Evolutionary conservation across 306 rosid genomes (phyloP), one percentile per base, ranked within the genome.

Genomic region (Corylus avellana): DNA sequence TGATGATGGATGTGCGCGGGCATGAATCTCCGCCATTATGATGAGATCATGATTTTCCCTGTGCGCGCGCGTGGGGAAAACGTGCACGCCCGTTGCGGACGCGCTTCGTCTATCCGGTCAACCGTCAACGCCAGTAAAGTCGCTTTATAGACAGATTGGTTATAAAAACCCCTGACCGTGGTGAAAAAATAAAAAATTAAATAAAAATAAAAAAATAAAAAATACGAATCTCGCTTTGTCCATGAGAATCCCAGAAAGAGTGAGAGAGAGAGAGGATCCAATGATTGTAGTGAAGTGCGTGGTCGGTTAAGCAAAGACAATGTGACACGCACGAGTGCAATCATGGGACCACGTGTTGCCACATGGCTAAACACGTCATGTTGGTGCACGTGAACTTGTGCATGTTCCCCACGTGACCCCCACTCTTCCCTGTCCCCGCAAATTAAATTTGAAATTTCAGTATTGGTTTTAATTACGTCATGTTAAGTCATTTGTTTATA

Each of bases 301-400:
- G 93, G 89, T 85, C 70, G 81, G 82, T 72, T 64, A 22, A 55
- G 73, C 85, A 84, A 84, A 51, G 88, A 86, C 96, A 89, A 81
- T 44, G 83, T 64, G 84, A 86, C 89, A 85, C 91, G 85, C 96
- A 91, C 96, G 91, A 84, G 91, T 81, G 91, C 83, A 82, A 86
- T 87, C 67, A 80, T 82, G 89, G 88, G 91, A 86, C 92, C 94
- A 90, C 80, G 87, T 86, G 88, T 76, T 77, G 80, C 81, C 93
- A 88, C 87, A 85, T 84, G 84, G 63, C 73, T 0, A 0, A 49
- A 72, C 67, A 50, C 29, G 39, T 78, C 82, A 59, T 79, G 86
- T 16, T 86, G 74, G 12, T 75, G 78, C 91, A 87, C 88, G 91
- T 85, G 91, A 87, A 70, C 74, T 68, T 72, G 55, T 76, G 84